Base-by-base conservation (phyloP, 148 eudicot species). In the Persicaria maculosa region DNA sequence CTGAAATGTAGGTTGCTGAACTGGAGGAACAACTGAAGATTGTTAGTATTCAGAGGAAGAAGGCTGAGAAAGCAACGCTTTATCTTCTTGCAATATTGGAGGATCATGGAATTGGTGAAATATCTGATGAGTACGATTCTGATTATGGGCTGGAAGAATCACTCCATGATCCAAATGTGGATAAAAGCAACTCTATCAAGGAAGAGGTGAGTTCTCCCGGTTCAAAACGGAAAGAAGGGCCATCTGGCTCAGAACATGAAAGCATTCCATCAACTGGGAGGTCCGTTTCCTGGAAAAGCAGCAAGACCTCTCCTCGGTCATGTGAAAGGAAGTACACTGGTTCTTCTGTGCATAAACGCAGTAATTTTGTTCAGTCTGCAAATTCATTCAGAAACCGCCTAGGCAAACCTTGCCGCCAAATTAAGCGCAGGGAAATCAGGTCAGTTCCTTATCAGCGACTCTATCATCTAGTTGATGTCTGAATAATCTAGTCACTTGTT, bases 351-450 rank as follows among this genome's bases (percentile, higher is more conserved):
- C 80, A 84, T 78, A 81, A 89, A 67, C 81, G 74, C 77, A 76
- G 83, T 71, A 79, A 77, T 77, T 78, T 79, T 74, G 44, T 79
- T 40, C 85, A 83, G 36, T 47, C 72, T 53, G 59, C 79, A 50
- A 79, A 86, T 74, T 75, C 81, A 65, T 86, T 84, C 16, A 82
- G 87, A 44, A 88, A 81, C 47, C 81, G 83, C 44, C 71, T 73
- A 73, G 96, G 89, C 31, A 90, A 88, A 87, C 90, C 96, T 74
- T 93, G 98, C 68, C 91, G 96, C 47, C 88, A 81, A 65, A 82
- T 85, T 77, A 79, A 80, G 72, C 84, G 67, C 75, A 83, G 82
- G 47, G 85, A 86, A 72, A 77, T 78, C 31, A 85, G 83, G 92
- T 84, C 14, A 71, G 75, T 81, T 61, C n/a, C n/a, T 52, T 16